Evolutionary conservation across 306 rosid species (phyloP).

Genomic region (Prosopis cineraria): DNA sequence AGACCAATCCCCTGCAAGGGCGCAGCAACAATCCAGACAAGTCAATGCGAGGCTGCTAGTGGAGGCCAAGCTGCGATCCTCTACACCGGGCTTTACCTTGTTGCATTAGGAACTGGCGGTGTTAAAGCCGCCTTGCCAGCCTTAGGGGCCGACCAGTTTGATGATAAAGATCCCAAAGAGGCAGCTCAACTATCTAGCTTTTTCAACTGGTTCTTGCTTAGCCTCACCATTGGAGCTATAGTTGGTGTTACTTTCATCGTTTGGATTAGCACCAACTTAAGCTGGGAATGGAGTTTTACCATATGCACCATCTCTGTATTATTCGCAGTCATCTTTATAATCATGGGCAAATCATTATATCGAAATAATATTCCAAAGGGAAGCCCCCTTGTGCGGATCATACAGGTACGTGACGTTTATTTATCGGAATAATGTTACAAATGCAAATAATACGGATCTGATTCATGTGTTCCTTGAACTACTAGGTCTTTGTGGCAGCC

Average conservation of each 20-base stretch:
- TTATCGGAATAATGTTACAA: background rate
- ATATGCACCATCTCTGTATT: conserved; percentile 49
- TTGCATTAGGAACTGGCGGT: conserved; percentile 79
- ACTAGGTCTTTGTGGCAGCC: conserved; percentile 65
- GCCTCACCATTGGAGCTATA: conserved; percentile 67
- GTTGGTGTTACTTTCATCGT: conserved; percentile 65
- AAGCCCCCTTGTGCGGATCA: conserved; percentile 66
- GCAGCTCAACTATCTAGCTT: conserved; percentile 69
- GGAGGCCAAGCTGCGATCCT: conserved; percentile 58
- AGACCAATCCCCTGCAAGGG: conserved; percentile 68
- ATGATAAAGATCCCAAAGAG: conserved; percentile 64
- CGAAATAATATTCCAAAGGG: conserved; percentile 63
- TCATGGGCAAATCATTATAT: conserved; percentile 66
- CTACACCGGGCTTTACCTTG: conserved; percentile 63
- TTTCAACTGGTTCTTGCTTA: conserved; percentile 84
- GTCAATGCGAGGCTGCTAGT: conserved; percentile 48
- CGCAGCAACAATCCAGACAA: conserved; percentile 30
- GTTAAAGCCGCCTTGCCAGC: conserved; percentile 76
- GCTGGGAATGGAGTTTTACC: conserved; percentile 74
- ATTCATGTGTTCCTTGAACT: conserved; percentile 14
- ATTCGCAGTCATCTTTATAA: conserved; percentile 36
- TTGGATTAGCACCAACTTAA: conserved; percentile 65
- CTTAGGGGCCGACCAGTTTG: conserved; percentile 84
- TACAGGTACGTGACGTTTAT: conserved; percentile 47
- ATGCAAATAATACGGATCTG: conserved; percentile 26